These are phyloP conservation scores for Pleurotus platypus DNA, from an alignment of 768 basidiomycete species.

Conservation along the genomic window DNA sequence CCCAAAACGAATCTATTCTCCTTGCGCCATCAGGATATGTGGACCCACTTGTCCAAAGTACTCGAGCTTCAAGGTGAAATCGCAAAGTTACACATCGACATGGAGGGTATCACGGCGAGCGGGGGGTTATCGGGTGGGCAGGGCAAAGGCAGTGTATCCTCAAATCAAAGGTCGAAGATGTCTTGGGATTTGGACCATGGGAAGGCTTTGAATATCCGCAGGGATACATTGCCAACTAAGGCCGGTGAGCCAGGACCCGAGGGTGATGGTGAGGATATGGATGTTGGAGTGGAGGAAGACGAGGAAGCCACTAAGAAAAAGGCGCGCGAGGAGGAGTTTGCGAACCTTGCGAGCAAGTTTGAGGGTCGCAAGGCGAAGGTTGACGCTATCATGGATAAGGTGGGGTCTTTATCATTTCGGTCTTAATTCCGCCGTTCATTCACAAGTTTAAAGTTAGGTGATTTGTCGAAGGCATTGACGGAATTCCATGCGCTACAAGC, in stretches of 20 bases:
- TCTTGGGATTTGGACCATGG: conserved; percentile 5
- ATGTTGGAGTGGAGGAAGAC: conserved; percentile 46
- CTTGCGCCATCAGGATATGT: conserved; percentile 47
- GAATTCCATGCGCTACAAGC: conserved; percentile 48
- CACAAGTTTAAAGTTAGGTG: conserved; percentile 43
- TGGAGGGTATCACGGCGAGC: conserved; percentile 61
- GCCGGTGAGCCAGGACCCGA: conserved; percentile 18
- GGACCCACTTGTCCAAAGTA: conserved; percentile 68
- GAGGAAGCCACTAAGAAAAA: conserved; percentile 53
- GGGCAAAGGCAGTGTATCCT: conserved; percentile 17
- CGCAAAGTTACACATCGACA: conserved; percentile 67
- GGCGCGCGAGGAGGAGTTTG: conserved; percentile 66
- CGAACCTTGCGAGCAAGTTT: conserved; percentile 63
- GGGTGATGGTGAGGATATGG: conserved; percentile 41
- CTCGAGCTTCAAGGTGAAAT: conserved; percentile 70
- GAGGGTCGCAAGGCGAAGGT: conserved; percentile 67
- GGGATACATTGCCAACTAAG: background rate
- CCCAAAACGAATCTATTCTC: conserved; percentile 15
- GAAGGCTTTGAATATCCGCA: background rate
- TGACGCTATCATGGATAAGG: conserved; percentile 72
- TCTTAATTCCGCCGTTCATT: background rate
- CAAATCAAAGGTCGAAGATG: conserved; percentile 8
- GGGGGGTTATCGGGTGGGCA: conserved; percentile 32
- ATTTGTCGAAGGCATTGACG: conserved; percentile 47
- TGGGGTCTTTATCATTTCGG: conserved; percentile 20